Base-by-base conservation (phyloP, 108 stramenopile genomes). In the Conticribra weissflogii region DNA sequence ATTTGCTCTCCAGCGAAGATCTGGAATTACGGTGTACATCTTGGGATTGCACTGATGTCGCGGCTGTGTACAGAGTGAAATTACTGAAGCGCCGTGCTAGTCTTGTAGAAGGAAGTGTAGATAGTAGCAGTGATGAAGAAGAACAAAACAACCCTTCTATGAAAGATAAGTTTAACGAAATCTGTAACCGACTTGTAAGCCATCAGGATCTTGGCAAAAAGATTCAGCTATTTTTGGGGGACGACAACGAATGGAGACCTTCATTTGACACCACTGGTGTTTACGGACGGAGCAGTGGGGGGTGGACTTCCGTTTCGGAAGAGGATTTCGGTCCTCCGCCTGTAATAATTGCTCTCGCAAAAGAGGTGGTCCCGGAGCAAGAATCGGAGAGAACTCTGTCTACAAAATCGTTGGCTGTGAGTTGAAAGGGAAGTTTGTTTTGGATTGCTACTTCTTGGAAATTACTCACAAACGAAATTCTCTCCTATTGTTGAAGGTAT, bases 11-110 rank as follows among this genome's bases (percentile, higher is more conserved):
- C n/a, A n/a, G n/a, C n/a, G n/a, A 59, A 33, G 83, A 72, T 59
- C 74, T 75, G 16, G 61, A 71, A 19, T 90, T 93, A 55, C 72
- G 64, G 49, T 77, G 86, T 58, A 86, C 85, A 3, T 81, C 79
- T 0, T 86, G 68, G 65, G 89, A 88, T 52, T 63, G 59, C n/a
- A 79, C 68, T 8, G 81, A 85, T 18, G 57, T 73, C 0, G 89
- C 92, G 29, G 88, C 89, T 8, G 64, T 91, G 2, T 93, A 83
- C 66, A 79, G 89, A 29, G 92, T 88, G 19, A 87, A 59, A 48
- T 30, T 72, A 3, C 15, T 70, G 30, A 45, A 47, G 24, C 17
- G 52, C 1, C 33, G 2, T 5, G 29, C 19, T 17, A 31, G 44
- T 36, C 24, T 24, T 7, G 51, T 36, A 16, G 32, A 34, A 19